Conservation (phyloP, 768 basidiomycete species). For the Lactarius trivialis region DNA sequence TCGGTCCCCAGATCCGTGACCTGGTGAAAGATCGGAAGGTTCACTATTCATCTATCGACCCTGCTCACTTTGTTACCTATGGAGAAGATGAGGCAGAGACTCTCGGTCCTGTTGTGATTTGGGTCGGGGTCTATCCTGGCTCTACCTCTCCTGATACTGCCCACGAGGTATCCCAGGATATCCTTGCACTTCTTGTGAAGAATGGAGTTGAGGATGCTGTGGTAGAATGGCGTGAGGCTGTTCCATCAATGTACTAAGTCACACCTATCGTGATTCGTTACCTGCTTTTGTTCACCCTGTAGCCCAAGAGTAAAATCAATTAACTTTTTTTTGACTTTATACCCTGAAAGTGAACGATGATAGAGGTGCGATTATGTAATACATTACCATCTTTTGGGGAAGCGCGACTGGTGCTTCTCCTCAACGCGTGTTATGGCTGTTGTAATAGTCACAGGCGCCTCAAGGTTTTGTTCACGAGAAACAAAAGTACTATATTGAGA, state of each 20-base stretch:
- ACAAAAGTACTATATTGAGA: background rate
- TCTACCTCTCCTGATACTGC: conserved; percentile 14
- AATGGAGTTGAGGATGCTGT: conserved; percentile 9
- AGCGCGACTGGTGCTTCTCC: conserved; percentile 11
- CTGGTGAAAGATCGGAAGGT: conserved; percentile 6
- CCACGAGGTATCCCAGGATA: conserved; percentile 7
- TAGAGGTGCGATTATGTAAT: background rate
- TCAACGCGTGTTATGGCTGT: conserved; percentile 32
- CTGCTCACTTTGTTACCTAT: conserved; percentile 13
- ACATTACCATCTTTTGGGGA: conserved; percentile 12
- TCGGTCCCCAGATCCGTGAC: conserved; percentile 9
- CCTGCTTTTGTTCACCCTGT: too few relatives aligned
- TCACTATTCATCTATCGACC: background rate
- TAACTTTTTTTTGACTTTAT: too few relatives aligned
- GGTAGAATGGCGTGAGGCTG: conserved; percentile 14
- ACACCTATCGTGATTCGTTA: too few relatives aligned
- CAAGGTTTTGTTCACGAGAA: conserved; percentile 43
- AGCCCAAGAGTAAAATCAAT: too few relatives aligned
- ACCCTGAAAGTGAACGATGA: background rate
- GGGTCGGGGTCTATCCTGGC: conserved; percentile 1
- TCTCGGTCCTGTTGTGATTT: conserved; percentile 17
- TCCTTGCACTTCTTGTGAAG: background rate
- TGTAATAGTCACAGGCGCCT: conserved; percentile 80
- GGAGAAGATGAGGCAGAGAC: conserved; percentile 5
- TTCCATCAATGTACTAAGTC: too few relatives aligned